Base-by-base conservation (phyloP, 495 filamentous ascomycete genomes). In the Lepraria neglecta region DNA sequence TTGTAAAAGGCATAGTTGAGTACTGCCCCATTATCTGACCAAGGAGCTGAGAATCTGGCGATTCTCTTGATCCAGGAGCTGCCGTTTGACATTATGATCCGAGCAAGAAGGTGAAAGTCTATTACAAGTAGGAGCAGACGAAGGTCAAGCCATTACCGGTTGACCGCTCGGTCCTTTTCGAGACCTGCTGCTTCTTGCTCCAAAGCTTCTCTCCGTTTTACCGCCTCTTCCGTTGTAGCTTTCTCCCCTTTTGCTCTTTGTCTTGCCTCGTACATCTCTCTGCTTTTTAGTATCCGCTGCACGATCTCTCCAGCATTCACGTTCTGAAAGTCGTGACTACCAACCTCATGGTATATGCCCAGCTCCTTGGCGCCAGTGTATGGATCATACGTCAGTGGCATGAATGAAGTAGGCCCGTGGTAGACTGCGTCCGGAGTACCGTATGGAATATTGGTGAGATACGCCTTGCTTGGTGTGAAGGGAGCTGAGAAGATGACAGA, bases 241-340 rank as follows among this genome's bases (percentile, higher is more conserved):
- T 97, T 99, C 63, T 87, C 80, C 19, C 90, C 84, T 75, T 97
- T 99, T 64, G 82, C 82, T 64, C 88, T 80, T 77, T 99, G 94
- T 58, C 94, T 79, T 61, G 87, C 94, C 75, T 96, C 92, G 68
- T 96, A 99, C 58, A 87, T 81, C 58, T 84, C 85, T 46, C 91
- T 77, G 65, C 87, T 89, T 69, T 84, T 87, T 74, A 97, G 72
- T 67, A 99, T 99, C 28, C 94, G 77, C 54, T 85, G 82, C 62
- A 97, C 91, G 67, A 99, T 99, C 65, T 92, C 85, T 5, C 85
- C 89, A 17, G 94, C 91, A 74, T 97, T 97, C 42, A 99, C 89
- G 62, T 89, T 79, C 64, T 87, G 80, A 71, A 89, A 97, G 19
- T 84, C 78, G 71, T 99, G 94, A 17, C 74, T 70, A 2, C 79